A percentile compares a stretch with the other conserved stretches of the same genome.
These are phyloP conservation scores for Phytophthora cactorum DNA, from an alignment of 352 stramenopile species.

Conservation along the genomic window DNA sequence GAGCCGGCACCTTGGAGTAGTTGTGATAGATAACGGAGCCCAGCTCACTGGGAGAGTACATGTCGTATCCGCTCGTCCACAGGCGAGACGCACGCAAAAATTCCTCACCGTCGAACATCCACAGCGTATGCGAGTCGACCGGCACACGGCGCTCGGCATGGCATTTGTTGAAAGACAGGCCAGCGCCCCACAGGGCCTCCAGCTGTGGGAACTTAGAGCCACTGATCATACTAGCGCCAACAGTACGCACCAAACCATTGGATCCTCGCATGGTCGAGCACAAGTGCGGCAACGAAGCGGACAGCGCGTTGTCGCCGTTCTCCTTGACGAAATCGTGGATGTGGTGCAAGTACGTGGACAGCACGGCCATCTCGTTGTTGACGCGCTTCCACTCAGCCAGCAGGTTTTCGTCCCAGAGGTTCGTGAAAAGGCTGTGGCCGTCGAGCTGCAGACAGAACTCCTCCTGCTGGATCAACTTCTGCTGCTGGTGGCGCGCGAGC, in stretches of 20 bases:
- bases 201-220: constrained; percentile 77
- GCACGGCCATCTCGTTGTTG: constrained; percentile 85
- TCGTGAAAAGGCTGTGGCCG: constrained; percentile 88
- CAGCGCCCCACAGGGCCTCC: constrained; percentile 75
- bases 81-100: constrained; percentile 67
- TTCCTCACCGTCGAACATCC: constrained; percentile 81
- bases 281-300: constrained; percentile 69
- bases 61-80: constrained; percentile 74
- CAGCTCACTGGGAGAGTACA: constrained; percentile 68
- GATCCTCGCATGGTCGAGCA: constrained; percentile 77
- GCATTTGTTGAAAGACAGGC: constrained; percentile 87
- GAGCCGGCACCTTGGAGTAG: constrained; percentile 71
- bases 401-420: constrained; percentile 80
- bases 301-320: constrained; percentile 77
- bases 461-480: constrained; percentile 75
- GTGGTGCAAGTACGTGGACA: constrained; percentile 85
- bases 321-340: constrained; percentile 83
- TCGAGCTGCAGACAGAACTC: constrained; percentile 89
- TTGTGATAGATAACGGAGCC: constrained; percentile 80
- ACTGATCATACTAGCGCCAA: constrained; percentile 84
- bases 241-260: constrained; percentile 73
- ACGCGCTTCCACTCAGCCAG: constrained; percentile 76
- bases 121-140: constrained; percentile 82
- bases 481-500: constrained; percentile 80
- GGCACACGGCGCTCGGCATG: constrained; percentile 77